These are phyloP conservation scores for Backusella liffmaniae DNA, from an alignment of 192 early-diverging fungal genomes.

Conservation along the genomic window DNA sequence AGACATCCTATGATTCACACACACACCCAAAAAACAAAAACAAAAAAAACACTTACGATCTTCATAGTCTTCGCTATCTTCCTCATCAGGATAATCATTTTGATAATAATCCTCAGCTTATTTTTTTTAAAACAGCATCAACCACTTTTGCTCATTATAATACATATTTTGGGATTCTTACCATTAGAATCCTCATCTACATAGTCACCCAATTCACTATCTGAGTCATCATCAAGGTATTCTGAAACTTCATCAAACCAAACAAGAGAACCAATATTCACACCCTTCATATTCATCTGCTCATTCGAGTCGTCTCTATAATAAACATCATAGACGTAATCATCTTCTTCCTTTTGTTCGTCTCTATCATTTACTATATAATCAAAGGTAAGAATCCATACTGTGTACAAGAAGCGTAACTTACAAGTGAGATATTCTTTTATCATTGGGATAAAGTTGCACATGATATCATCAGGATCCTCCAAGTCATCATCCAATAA, in stretches of 20 bases:
- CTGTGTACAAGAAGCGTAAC: neutral
- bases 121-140: slow-evolving; percentile 12
- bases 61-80: slow-evolving; percentile 37
- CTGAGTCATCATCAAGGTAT: slow-evolving; percentile 37
- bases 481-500: slow-evolving; percentile 28
- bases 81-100: slow-evolving; percentile 79
- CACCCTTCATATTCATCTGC: slow-evolving; percentile 20
- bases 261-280: slow-evolving; percentile 44
- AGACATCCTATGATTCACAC: neutral
- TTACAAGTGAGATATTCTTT: slow-evolving; percentile 60
- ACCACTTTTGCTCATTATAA: neutral
- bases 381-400: neutral
- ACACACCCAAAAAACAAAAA: neutral
- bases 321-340: slow-evolving; percentile 79
- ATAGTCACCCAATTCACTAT: slow-evolving; percentile 34
- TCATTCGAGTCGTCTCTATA: slow-evolving; percentile 49
- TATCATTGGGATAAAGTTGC: slow-evolving; percentile 71
- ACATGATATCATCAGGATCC: slow-evolving; percentile 52
- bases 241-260: slow-evolving; percentile 51
- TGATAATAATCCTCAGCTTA: slow-evolving; percentile 78
- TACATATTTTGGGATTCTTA: slow-evolving; percentile 13
- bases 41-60: slow-evolving; percentile 34
- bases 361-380: neutral
- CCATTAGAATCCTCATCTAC: slow-evolving; percentile 66
- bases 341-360: slow-evolving; percentile 45